Percentiles rank a stretch among this genome's conserved stretches.
phyloP scores from a whole-genome alignment of 257 asterid genomes.

The Leonotis leonurus region DNA sequence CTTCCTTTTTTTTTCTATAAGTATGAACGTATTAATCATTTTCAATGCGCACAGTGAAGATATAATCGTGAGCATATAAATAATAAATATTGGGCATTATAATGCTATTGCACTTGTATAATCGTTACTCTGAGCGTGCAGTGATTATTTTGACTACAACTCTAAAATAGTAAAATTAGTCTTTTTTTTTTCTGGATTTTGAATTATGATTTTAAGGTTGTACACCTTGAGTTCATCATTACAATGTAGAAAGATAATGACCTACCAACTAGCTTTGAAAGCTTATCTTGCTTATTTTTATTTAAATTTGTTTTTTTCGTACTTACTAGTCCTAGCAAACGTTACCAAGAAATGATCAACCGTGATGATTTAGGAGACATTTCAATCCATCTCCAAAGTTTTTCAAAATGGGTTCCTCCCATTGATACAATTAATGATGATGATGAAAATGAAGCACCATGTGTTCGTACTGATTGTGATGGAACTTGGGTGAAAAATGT shows the following conservation, averaged over 20 bases:
- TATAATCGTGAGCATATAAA: no score
- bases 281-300: background rate
- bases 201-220: background rate
- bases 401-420: no score
- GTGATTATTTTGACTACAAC: background rate
- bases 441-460: no score
- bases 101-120: background rate
- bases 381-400: no score
- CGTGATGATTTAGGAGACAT: no score
- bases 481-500: no score
- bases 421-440: no score
- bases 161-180: background rate
- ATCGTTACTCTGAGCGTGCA: background rate
- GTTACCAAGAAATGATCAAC: no score
- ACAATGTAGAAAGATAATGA: background rate
- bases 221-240: background rate
- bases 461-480: no score
- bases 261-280: background rate
- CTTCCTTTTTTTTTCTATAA: background rate
- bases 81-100: background rate
- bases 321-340: no score
- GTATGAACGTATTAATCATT: background rate
- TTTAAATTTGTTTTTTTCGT: background rate
- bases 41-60: background rate
- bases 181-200: background rate